Conservation (phyloP, 2,329 filamentous ascomycete species). For the Diaporthe vaccinii region DNA sequence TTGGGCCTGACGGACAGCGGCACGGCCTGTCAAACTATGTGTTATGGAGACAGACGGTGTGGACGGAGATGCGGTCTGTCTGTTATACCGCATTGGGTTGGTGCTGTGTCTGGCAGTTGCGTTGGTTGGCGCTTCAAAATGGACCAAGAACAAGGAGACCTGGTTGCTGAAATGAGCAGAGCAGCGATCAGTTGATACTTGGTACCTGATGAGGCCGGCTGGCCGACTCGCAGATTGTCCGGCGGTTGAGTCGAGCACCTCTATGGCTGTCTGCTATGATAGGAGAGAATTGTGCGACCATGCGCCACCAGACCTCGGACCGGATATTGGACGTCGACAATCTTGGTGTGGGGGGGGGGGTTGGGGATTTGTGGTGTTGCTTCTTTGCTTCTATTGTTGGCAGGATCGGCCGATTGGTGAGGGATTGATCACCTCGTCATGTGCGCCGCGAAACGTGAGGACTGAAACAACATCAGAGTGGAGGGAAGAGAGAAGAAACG, state of each 20-base stretch:
- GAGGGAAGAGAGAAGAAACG: background rate
- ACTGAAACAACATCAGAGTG: background rate
- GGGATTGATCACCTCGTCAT: background rate
- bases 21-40: background rate
- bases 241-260: background rate
- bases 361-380: background rate
- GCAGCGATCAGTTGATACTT: constrained; percentile 11
- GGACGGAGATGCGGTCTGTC: background rate
- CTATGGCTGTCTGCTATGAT: background rate
- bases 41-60: background rate
- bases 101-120: background rate
- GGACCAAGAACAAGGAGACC: constrained; percentile 4
- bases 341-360: background rate
- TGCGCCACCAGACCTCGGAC: background rate
- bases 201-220: background rate
- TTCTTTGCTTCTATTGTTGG: constrained; percentile 26
- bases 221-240: background rate
- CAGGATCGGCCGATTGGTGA: background rate
- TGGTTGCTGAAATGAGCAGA: constrained; percentile 10
- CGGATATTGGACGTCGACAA: background rate
- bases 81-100: constrained; percentile 11
- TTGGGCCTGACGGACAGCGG: background rate
- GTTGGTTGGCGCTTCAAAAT: background rate
- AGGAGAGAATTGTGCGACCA: background rate
- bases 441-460: background rate